These are phyloP conservation scores for Mycena alexandri DNA, from an alignment of 768 basidiomycete species.

Conservation along the genomic window DNA sequence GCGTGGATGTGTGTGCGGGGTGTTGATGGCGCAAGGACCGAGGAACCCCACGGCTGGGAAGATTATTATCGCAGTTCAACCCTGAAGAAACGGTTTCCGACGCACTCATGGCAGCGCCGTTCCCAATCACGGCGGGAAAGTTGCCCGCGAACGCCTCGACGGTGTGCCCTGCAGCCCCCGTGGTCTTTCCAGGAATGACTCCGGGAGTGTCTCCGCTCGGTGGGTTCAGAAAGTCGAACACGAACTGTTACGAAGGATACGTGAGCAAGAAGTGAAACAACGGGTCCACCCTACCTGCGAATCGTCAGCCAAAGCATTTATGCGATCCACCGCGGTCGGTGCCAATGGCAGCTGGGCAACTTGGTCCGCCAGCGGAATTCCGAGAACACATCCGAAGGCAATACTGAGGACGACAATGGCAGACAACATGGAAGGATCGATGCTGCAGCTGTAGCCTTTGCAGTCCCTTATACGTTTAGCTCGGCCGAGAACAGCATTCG, in stretches of 20 bases:
- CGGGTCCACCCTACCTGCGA: not conserved
- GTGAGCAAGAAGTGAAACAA: too few relatives aligned
- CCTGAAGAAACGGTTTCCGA: not conserved
- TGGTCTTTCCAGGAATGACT: too few relatives aligned
- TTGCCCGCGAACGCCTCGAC: conserved; percentile 34
- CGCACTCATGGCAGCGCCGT: conserved; percentile 33
- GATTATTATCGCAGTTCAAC: not conserved
- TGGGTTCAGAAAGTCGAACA: conserved; percentile 39
- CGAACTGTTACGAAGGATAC: conserved; percentile 23
- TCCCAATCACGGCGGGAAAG: conserved; percentile 39
- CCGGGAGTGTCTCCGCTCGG: too few relatives aligned
- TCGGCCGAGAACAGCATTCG: too few relatives aligned
- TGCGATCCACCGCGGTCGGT: conserved; percentile 2
- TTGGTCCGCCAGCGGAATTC: not conserved
- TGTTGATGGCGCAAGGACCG: conserved; percentile 38
- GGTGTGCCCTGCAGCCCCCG: conserved; percentile 8
- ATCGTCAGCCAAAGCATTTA: not conserved
- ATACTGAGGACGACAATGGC: not conserved
- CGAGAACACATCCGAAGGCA: not conserved
- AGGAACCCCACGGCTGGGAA: conserved; percentile 31
- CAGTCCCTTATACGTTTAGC: too few relatives aligned
- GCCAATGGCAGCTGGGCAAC: not conserved
- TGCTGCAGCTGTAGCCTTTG: too few relatives aligned
- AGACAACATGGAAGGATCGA: not conserved
- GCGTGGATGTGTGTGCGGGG: conserved; percentile 39